Base-by-base conservation (phyloP, 2,329 filamentous ascomycete species). In the Pyrenochaeta sp. region DNA sequence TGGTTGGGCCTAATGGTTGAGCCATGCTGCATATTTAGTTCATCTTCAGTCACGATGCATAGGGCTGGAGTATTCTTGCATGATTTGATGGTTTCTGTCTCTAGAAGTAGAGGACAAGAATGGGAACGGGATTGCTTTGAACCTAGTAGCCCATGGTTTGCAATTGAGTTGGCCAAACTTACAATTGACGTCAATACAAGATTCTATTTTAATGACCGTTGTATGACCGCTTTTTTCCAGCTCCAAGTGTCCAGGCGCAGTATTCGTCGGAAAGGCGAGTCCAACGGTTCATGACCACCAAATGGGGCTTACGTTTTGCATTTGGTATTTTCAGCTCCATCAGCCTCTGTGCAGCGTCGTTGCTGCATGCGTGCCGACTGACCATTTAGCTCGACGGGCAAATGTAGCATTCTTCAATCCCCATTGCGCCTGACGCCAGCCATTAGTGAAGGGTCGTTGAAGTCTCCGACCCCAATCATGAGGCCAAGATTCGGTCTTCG, bases 51-150 rank as follows among this genome's bases (percentile, higher is more conserved):
- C 17, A 42, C 23, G 45, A 51, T 54, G 54, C 45, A 56, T 55
- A 46, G 51, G 49, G 49, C 30, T 41, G 51, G 54, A 51, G 49
- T 43, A 33, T 40, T 45, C n/a, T 9, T 46, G 32, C 51, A 57
- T 57, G 46, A 18, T 50, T 53, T 32, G 45, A 51, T 10, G 35
- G 9, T 37, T 41, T 29, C 5, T 41, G 39, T 27, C 39, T 29
- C 29, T 41, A 41, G 39, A 41, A 20, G 4, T 27, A 9, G 23
- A 27, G 9, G 23, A 27, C 23, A 5, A 27, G 23, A 27, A 9
- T n/a, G 23, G 23, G 23, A 27, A 27, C 4, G 23, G 23, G 23
- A 27, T 9, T 27, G 23, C n/a, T 27, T 27, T 9, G 23, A 27
- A 27, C 9, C 23, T 5, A 27, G 23, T 27, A 27, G 4, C 23